Evolutionary conservation across 2,329 filamentous ascomycete species (phyloP), one percentile per base, ranked within the genome.

Genomic region (Fusarium tanahbumbuense): DNA sequence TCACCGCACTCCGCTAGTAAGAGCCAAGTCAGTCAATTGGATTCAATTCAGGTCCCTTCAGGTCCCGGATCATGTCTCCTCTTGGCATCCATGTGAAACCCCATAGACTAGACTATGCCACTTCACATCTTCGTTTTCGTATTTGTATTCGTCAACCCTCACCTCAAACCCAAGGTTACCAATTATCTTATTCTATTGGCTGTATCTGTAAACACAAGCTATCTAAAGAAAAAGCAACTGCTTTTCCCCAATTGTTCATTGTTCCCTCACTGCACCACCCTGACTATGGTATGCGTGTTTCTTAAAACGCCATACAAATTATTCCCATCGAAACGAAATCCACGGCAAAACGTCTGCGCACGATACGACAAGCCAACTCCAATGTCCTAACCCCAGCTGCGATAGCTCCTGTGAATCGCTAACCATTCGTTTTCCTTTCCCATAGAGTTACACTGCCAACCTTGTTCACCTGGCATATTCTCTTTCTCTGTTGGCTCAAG

Each of bases 71-170:
- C 60, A 64, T 69, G 34, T 56, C 20, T 22, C 23, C 55, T 44
- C 25, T 25, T 42, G 22, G 42, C 52, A 23, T 22, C 28, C 28
- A 64, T 44, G 34, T 40, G 59, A 57, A 64, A 40, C 40, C 20
- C 34, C 60, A 56, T 47, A 30, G 28, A 30, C 28, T 30, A 30
- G 13, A 15, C 28, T 30, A 49, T 63, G 54, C 25, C 54, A 54
- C 42, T 49, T 67, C 32, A 50, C 44, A 28, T 11, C 11, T 40
- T 56, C 72, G 70, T 75, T 70, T 73, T 75, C 72, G 70, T 75
- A 68, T 72, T 74, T 74, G 72, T 70, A 61, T 71, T 71, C 68
- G 64, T 45, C 41, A 20, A 18, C 12, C 4, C 23, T 27, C 42
- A 28, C n/a, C 25, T 55, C 22, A n/a, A 23, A 41, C 18, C 28